Conservation (phyloP, 73 alveolate species). For the Stentor roeselii region DNA sequence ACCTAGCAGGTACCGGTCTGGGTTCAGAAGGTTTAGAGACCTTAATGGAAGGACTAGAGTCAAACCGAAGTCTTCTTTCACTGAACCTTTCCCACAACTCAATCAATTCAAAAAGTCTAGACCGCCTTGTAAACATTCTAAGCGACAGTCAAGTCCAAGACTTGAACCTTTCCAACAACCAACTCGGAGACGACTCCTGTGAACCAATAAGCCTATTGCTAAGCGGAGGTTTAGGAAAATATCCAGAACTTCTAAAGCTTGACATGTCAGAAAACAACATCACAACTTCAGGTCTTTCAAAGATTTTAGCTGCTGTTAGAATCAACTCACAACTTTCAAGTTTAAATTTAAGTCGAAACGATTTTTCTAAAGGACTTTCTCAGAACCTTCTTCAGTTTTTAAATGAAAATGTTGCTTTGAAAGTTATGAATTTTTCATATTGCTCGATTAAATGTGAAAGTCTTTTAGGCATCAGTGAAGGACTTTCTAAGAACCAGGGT, state of each 20-base stretch:
- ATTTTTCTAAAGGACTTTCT: no score
- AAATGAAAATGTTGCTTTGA: no score
- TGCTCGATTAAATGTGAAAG: no score
- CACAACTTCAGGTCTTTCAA: constrained; percentile 40
- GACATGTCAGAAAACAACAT: constrained; percentile 44
- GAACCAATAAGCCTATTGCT: constrained; percentile 34
- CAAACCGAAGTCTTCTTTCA: constrained; percentile 27
- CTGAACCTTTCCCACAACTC: constrained; percentile 34
- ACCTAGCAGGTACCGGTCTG: constrained; percentile 28
- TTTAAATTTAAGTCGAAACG: constrained; percentile 4
- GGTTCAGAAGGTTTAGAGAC: constrained; percentile 31
- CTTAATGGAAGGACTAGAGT: constrained; percentile 35
- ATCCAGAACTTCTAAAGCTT: constrained; percentile 28
- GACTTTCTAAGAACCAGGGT: no score
- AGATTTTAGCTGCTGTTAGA: constrained; percentile 27
- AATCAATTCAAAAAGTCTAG: constrained; percentile 15
- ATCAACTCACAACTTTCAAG: background rate
- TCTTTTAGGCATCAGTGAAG: no score
- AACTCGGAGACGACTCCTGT: constrained; percentile 41
- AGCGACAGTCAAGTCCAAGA: background rate
- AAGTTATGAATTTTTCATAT: no score
- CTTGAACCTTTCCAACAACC: constrained; percentile 21
- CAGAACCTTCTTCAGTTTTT: no score
- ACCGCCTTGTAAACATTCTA: background rate
- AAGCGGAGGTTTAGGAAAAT: background rate